Base-by-base conservation (phyloP, 2,329 filamentous ascomycete species). In the Aureobasidium sp. region DNA sequence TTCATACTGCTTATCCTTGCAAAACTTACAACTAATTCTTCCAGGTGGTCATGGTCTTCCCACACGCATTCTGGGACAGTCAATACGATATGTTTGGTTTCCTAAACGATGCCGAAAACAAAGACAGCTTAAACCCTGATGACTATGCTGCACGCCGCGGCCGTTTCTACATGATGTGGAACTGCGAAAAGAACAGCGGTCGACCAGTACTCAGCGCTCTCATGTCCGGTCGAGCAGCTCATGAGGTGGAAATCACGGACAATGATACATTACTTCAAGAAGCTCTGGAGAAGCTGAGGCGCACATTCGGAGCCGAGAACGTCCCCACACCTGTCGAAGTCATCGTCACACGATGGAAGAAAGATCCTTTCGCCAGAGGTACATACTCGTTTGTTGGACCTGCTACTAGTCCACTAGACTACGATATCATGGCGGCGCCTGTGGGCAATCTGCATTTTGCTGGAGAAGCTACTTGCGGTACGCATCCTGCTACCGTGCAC, bases 91-190 rank as follows among this genome's bases (percentile, higher is more conserved):
- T 99, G 74, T 97, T 99, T 73, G 95, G 94, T 11, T 85, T 96
- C 44, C 78, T 99, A 45, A 87, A 92, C 62, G 86, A 90, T 66
- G 86, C 92, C 3, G 78, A 81, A 27, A 83, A 85, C 63, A 78
- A 81, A 3, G 81, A 85, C 61, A 96, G 91, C 69, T 81, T 92
- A 60, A 80, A 86, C 48, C 91, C 95, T 69, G 82, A 83, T 55
- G 89, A 96, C 66, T 97, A 97, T 69, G 80, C 85, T 5, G 79
- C 82, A 3, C 86, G 85, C 64, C 85, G 93, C 59, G 93, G 93
- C n/a, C 87, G 92, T 29, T 96, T 96, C 75, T 99, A 97, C 70
- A 85, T 99, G 68, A 97, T 96, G 84, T 97, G 96, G 84, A 97
- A 99, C 69, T 91, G 91, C 60, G 88, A 91, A 63, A 90, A 91